Evolutionary conservation across 345 rosid genomes (phyloP).

Genomic region (Eucalyptus pumila): DNA sequence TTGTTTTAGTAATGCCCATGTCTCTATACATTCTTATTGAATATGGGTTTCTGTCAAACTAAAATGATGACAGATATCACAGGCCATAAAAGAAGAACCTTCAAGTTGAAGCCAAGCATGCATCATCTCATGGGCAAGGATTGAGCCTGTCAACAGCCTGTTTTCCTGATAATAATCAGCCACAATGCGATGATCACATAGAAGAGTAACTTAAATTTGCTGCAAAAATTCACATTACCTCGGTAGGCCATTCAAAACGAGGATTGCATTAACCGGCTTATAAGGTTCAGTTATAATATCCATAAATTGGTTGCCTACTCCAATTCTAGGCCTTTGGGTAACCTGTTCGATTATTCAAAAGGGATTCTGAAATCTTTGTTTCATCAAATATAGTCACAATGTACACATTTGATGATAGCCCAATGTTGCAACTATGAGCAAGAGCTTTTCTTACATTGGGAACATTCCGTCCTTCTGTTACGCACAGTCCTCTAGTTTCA

Average conservation of each 20-base stretch:
- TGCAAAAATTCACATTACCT: constrained; percentile 17
- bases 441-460: constrained; percentile 31
- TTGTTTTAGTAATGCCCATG: background rate
- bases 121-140: constrained; percentile 99
- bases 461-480: constrained; percentile 78
- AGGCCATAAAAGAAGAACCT: constrained; percentile 22
- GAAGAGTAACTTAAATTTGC: background rate
- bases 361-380: background rate
- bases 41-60: background rate
- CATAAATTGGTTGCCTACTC: constrained; percentile 34
- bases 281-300: constrained; percentile 72
- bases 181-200: background rate
- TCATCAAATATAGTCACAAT: background rate
- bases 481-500: constrained; percentile 88
- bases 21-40: background rate
- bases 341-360: constrained; percentile 24
- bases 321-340: constrained; percentile 58
- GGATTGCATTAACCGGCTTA: constrained; percentile 74
- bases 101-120: constrained; percentile 96
- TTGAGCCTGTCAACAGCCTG: constrained; percentile 91
- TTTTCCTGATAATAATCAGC: background rate
- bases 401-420: background rate
- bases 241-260: constrained; percentile 82
- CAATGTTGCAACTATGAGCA: background rate
- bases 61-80: background rate